phyloP scores from a whole-genome alignment of 805 yeast species.

The Candida sithepensis region DNA sequence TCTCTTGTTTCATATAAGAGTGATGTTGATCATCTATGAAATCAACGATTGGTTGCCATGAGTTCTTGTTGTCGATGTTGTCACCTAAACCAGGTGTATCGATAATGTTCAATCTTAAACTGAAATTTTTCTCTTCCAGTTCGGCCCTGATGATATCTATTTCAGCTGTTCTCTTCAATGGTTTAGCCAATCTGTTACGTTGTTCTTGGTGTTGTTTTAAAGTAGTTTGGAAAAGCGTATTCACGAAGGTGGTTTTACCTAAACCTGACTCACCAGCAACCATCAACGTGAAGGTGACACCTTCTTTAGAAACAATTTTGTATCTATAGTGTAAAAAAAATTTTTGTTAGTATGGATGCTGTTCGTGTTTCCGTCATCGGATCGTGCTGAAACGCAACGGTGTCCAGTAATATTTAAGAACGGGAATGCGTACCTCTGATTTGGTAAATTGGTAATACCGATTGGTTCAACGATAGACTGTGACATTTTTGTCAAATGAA shows the following conservation, averaged over 20 bases:
- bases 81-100: slow-evolving; percentile 97
- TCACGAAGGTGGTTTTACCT: slow-evolving; percentile 89
- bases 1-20: slow-evolving; percentile 85
- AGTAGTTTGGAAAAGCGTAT: slow-evolving; percentile 76
- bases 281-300: slow-evolving; percentile 76
- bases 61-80: slow-evolving; percentile 76
- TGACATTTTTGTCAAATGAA: slow-evolving; percentile 15
- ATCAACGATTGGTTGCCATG: slow-evolving; percentile 85
- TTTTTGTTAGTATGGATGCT: slow-evolving; percentile 3
- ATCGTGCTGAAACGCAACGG: too few species aligned
- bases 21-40: slow-evolving; percentile 91
- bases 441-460: slow-evolving; percentile 71
- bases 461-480: slow-evolving; percentile 45
- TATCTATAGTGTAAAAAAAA: slow-evolving; percentile 38
- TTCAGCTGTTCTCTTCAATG: slow-evolving; percentile 67
- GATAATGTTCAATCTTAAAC: slow-evolving; percentile 70
- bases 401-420: neutral
- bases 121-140: slow-evolving; percentile 80
- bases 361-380: too few species aligned
- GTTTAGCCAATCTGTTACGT: slow-evolving; percentile 54
- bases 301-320: slow-evolving; percentile 70
- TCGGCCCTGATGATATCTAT: slow-evolving; percentile 77
- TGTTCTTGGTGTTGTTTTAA: slow-evolving; percentile 58
- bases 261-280: slow-evolving; percentile 89
- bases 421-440: slow-evolving; percentile 53